Evolutionary conservation across 1,139 yeast species (phyloP).

Genomic region (Taphrina confusa): DNA sequence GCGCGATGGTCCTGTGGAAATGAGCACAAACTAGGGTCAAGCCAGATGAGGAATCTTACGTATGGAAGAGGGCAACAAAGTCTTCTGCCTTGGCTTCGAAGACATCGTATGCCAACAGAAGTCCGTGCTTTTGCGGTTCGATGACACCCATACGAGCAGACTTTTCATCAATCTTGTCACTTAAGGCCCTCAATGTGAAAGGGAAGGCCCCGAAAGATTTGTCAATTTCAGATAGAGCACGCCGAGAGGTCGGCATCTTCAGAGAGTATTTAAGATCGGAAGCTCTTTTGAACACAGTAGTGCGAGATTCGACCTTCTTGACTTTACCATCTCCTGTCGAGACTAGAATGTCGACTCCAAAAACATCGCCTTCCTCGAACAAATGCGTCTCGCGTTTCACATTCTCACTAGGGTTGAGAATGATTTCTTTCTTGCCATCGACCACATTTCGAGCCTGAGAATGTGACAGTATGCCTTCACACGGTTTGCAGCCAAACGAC

Average conservation of each 20-base stretch:
- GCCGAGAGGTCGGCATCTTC: constrained; percentile 72
- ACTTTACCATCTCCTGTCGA: constrained; percentile 71
- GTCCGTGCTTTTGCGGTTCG: constrained; percentile 71
- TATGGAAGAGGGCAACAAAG: constrained; percentile 69
- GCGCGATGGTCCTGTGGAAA: constrained; percentile 57
- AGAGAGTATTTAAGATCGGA: constrained; percentile 67
- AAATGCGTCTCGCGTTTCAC: constrained; percentile 64
- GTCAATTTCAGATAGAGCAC: constrained; percentile 65
- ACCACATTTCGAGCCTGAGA: constrained; percentile 68
- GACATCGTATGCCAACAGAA: constrained; percentile 69
- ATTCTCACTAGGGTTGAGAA: constrained; percentile 70
- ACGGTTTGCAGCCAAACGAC: constrained; percentile 61
- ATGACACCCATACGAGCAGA: constrained; percentile 74
- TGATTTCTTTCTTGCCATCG: constrained; percentile 76
- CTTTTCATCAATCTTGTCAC: constrained; percentile 57
- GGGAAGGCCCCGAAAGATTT: constrained; percentile 72
- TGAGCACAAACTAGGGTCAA: not conserved
- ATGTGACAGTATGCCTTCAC: constrained; percentile 68
- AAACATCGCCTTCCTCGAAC: constrained; percentile 76
- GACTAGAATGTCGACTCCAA: constrained; percentile 71
- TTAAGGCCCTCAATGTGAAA: constrained; percentile 62
- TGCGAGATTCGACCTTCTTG: constrained; percentile 60
- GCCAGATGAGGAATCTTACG: constrained; percentile 43
- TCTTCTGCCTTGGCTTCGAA: constrained; percentile 65
- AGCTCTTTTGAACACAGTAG: constrained; percentile 67